These are phyloP conservation scores for Bruguiera sexangula DNA, from an alignment of 345 rosid species.

Conservation along the genomic window DNA sequence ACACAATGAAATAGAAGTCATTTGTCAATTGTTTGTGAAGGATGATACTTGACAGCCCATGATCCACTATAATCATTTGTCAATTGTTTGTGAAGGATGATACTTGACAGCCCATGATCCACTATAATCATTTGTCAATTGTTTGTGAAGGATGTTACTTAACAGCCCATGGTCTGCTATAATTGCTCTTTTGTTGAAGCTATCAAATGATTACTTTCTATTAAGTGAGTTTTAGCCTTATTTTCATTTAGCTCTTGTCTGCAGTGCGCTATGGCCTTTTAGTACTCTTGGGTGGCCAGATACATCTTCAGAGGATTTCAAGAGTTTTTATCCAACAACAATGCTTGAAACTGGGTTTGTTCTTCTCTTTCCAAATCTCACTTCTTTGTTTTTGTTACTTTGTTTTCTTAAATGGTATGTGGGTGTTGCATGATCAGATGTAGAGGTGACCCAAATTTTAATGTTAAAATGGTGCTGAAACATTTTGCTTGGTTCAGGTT, in stretches of 20 bases:
- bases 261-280: constrained; percentile 94
- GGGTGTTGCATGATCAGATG: constrained; percentile 6
- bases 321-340: constrained; percentile 82
- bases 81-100: background rate
- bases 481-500: background rate
- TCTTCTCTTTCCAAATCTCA: constrained; percentile 3
- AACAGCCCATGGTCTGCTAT: background rate
- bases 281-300: constrained; percentile 99
- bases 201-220: background rate
- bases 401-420: background rate
- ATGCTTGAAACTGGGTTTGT: constrained; percentile 93
- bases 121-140: background rate
- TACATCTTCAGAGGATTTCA: constrained; percentile 64
- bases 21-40: background rate
- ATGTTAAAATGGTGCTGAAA: background rate
- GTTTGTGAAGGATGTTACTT: background rate
- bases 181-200: background rate
- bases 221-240: constrained; percentile 9
- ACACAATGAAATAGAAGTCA: background rate
- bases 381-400: background rate
- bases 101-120: background rate
- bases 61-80: background rate
- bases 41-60: background rate
- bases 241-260: constrained; percentile 18
- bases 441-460: background rate